Evolutionary conservation across 73 alveolate species (phyloP).

Genomic region (Paramecium biaurelia): DNA sequence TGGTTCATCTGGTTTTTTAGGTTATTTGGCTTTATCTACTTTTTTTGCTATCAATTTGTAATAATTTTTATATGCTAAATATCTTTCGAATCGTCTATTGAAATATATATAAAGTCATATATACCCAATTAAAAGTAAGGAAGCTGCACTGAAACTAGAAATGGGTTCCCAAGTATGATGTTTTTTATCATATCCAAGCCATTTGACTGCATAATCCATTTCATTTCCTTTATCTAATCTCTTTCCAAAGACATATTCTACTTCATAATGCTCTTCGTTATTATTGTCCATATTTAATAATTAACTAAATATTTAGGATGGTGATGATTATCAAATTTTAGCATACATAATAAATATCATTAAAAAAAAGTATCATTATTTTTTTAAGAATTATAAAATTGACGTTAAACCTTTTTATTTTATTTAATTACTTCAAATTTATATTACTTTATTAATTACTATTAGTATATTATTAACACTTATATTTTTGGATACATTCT

Average conservation of each 20-base stretch:
- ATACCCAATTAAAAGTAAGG: not conserved
- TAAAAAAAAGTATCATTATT: not conserved
- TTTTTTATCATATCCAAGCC: conserved; percentile 1
- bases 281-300: not conserved
- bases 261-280: not conserved
- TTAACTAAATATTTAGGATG: not conserved
- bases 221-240: not conserved
- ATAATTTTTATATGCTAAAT: not conserved
- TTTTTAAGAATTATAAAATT: not conserved
- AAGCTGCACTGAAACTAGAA: not conserved
- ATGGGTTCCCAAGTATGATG: conserved; percentile 11
- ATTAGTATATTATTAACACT: not conserved
- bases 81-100: not conserved
- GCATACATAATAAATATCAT: not conserved
- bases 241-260: conserved; percentile 14
- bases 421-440: not conserved
- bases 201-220: not conserved
- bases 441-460: not conserved
- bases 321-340: conserved; percentile 4
- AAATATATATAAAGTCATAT: not conserved
- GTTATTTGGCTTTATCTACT: not conserved
- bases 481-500: too few relatives aligned
- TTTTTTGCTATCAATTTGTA: not conserved
- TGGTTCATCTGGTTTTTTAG: not conserved
- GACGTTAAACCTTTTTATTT: not conserved